phyloP scores from a whole-genome alignment of 441 rosid genomes.

The Rhodomyrtus psidioides region DNA sequence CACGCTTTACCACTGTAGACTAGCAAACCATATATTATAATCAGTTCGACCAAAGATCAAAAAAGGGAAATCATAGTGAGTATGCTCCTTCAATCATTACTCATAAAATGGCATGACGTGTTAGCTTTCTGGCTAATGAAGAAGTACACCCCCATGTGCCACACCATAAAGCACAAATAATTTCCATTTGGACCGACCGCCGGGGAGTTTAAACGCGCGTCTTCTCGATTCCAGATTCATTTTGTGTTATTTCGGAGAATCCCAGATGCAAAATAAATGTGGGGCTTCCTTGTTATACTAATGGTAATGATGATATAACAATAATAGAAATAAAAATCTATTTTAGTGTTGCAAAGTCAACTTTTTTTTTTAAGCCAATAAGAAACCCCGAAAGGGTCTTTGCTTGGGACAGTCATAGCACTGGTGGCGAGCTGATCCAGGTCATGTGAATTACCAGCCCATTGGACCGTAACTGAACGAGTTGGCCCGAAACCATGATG shows the following conservation, averaged over 20 bases:
- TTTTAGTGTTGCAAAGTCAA: neutral
- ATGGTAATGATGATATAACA: too few species aligned
- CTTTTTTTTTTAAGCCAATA: too few species aligned
- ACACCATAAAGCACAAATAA: too few species aligned
- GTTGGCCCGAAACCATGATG: neutral
- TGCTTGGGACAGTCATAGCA: neutral
- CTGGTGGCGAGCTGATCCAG: neutral
- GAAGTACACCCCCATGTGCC: neutral
- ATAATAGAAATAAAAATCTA: neutral
- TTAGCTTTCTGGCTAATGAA: neutral
- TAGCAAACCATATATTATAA: neutral
- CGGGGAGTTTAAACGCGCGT: accelerated
- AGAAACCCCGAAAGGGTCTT: neutral
- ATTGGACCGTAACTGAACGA: neutral
- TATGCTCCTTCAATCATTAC: neutral
- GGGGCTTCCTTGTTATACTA: neutral
- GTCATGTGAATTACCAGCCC: neutral
- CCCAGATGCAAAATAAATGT: neutral
- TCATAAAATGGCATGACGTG: neutral
- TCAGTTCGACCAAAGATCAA: neutral
- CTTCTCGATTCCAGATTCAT: accelerated
- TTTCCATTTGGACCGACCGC: neutral
- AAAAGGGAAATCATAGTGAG: neutral
- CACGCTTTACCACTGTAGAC: neutral
- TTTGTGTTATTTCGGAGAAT: neutral